Evolutionary conservation across 2,329 filamentous ascomycete genomes (phyloP), one percentile per base, ranked within the genome.

Genomic region (Ophiocordyceps robertsii): DNA sequence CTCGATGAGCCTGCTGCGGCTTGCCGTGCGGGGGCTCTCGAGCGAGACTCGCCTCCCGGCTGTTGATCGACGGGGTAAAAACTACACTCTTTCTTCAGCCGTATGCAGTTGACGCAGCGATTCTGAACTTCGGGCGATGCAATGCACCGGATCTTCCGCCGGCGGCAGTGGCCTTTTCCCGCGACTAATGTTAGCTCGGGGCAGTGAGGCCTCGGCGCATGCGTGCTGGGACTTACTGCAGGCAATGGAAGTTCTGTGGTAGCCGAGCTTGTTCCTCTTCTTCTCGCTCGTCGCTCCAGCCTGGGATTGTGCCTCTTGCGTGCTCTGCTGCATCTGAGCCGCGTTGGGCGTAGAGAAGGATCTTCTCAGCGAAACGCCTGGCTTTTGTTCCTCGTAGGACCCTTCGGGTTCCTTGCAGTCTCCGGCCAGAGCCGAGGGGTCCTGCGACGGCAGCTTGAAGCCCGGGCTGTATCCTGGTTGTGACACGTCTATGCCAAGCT

Each of bases 221-320:
- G 13, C n/a, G 11, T 31, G 43, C 46, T 36, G 44, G 16, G 32
- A 79, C 89, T 77, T 75, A 96, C 90, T 84, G 68, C 90, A 96
- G 52, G 90, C 92, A 53, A 95, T 86, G 37, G 89, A 93, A 31
- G 88, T 95, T 56, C 90, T 79, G 66, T 95, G 90, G 59, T 96
- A 96, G 33, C 90, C 90, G 47, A 96, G 72, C 64, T 94, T 95
- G 62, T 95, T 95, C 57, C 89, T 79, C 46, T 67, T 72, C 61
- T 72, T 77, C 45, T 77, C 73, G 31, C 60, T 63, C n/a, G 63
- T 51, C 29, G 62, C 53, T 21, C 57, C 58, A 42, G 62, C 45
- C 32, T 48, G 44, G 6, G 47, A 38, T 21, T 56, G 49, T 19
- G 49, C 42, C 16, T 55, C 54, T 19, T 56, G 51, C 8, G 42